Conservation (phyloP, 768 basidiomycete genomes). For the Tylopilus subfusipes region DNA sequence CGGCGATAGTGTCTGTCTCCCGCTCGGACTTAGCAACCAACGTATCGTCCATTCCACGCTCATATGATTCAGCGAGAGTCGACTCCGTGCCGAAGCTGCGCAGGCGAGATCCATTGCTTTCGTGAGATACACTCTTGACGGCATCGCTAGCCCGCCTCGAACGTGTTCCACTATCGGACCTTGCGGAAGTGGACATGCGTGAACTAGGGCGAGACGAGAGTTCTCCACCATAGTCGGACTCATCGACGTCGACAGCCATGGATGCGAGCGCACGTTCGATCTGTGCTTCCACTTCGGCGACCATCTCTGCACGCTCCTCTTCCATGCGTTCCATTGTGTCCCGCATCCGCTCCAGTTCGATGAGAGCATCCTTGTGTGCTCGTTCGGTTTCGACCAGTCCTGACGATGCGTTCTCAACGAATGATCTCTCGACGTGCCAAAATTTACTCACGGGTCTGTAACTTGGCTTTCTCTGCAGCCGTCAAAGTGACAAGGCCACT, state of each 20-base stretch:
- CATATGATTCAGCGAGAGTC: constrained; percentile 69
- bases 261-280: constrained; percentile 83
- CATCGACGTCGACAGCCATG: constrained; percentile 74
- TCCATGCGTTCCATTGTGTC: constrained; percentile 86
- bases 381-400: constrained; percentile 79
- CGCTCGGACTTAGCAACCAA: constrained; percentile 38
- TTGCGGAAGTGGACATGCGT: constrained; percentile 58
- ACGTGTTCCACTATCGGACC: constrained; percentile 41
- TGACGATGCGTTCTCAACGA: constrained; percentile 25
- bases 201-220: constrained; percentile 64
- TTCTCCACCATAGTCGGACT: constrained; percentile 63
- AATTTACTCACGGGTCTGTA: constrained; percentile 66
- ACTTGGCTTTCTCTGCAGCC: constrained; percentile 70
- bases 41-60: constrained; percentile 40
- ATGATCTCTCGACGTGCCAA: background rate
- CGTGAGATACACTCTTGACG: constrained; percentile 36
- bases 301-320: constrained; percentile 81
- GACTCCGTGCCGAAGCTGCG: constrained; percentile 79
- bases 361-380: constrained; percentile 74
- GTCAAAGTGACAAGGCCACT: constrained; percentile 76
- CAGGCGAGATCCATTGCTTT: constrained; percentile 37
- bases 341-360: constrained; percentile 83
- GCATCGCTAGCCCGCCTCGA: constrained; percentile 64
- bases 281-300: constrained; percentile 90
- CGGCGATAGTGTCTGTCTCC: constrained; percentile 52